phyloP scores from a whole-genome alignment of 345 rosid species.

The Anastatica hierochuntica region DNA sequence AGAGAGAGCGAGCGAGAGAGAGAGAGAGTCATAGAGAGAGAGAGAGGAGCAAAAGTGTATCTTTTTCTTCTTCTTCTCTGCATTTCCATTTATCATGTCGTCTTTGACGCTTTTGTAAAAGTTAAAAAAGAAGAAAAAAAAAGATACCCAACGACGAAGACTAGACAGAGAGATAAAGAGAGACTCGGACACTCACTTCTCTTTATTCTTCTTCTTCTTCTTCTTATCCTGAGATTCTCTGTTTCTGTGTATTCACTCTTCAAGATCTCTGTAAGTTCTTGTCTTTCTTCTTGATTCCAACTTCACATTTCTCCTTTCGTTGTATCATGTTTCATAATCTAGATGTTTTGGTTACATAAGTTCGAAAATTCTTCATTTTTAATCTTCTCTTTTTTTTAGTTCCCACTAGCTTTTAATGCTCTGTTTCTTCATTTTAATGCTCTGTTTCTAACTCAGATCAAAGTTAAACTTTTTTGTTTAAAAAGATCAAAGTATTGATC shows the following conservation, averaged over 20 bases:
- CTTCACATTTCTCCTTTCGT: slow-evolving; percentile 23
- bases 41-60: slow-evolving; percentile 15
- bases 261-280: slow-evolving; percentile 12
- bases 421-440: too few relatives aligned
- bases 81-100: slow-evolving; percentile 21
- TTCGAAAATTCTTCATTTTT: too few relatives aligned
- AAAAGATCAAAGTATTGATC: too few relatives aligned
- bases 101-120: slow-evolving; percentile 31
- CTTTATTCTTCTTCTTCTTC: slow-evolving; percentile 24
- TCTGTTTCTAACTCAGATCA: too few relatives aligned
- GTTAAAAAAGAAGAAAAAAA: slow-evolving; percentile 16
- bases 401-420: too few relatives aligned
- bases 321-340: slow-evolving; percentile 16
- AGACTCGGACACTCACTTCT: slow-evolving; percentile 6
- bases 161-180: slow-evolving; percentile 10
- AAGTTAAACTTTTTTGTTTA: too few relatives aligned
- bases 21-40: neutral
- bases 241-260: slow-evolving; percentile 10
- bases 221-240: slow-evolving; percentile 13
- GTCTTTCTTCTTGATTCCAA: neutral
- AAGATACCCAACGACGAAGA: slow-evolving; percentile 24
- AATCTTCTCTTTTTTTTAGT: neutral
- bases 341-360: neutral
- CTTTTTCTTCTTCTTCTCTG: slow-evolving; percentile 10
- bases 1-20: neutral